Evolutionary conservation across 495 filamentous ascomycete species (phyloP), one percentile per base, ranked within the genome.

Genomic region (Ascobolus immersus): DNA sequence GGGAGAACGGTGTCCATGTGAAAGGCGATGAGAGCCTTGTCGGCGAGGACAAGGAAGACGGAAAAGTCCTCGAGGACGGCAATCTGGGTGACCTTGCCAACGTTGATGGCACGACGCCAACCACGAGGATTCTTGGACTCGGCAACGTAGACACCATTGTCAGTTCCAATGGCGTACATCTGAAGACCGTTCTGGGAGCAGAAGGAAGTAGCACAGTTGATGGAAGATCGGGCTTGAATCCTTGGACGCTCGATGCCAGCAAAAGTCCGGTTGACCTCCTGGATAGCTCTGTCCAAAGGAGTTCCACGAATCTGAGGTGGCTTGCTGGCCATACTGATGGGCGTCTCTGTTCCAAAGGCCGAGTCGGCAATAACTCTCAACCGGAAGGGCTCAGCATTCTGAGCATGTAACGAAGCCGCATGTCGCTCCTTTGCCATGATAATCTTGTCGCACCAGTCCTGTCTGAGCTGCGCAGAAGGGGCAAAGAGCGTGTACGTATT

Each of bases 311-410:
- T 82, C 13, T 59, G 60, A 17, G 70, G 62, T 35, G 56, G 63
- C 39, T 58, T 66, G n/a, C 61, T 53, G 7, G 54, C 52, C 8
- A 57, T 52, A 25, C 59, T 59, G 21, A 50, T 53, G 5, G 55
- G 47, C n/a, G 69, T 65, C 34, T 90, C 78, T 43, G 77, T 77
- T 4, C 65, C 69, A 48, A 99, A 99, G 0, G 89, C 78, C 23
- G 72, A 69, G 44, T 99, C 86, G 1, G 86, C 81, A 51, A 99
- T 71, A 11, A 94, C 80, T 21, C 77, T 70, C 4, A 94, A 57
- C 36, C 79, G 64, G 64, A 99, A 99, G 1, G 86, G 86, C 53
- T 99, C 86, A 0, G 86, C 84, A 50, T 93, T 90, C 50, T 94
- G 89, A 1, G 76, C 68, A 50, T 77, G 77, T 6, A 94, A 57